Evolutionary conservation across 805 yeast genomes (phyloP).

Genomic region (Spathaspora hagerdaliae): DNA sequence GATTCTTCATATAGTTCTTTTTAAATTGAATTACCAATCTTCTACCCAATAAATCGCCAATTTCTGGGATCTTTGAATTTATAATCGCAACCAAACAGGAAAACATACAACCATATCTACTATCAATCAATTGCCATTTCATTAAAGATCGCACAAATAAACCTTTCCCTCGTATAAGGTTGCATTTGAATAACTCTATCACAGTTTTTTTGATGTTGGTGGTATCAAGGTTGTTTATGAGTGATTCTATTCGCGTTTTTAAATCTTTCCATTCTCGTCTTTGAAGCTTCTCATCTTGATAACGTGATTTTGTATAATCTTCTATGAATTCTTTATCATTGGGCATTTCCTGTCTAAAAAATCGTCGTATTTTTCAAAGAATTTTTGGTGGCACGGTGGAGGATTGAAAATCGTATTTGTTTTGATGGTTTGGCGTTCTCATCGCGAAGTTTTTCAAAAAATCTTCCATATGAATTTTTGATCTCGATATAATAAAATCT

Average conservation of each 20-base stretch:
- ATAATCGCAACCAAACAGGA: conserved; percentile 57
- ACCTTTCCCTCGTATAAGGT: conserved; percentile 61
- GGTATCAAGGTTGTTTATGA: conserved; percentile 42
- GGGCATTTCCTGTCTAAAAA: too few relatives aligned
- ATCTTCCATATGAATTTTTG: too few relatives aligned
- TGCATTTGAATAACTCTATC: conserved; percentile 49
- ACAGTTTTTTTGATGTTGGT: conserved; percentile 47
- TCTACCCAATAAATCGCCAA: conserved; percentile 55
- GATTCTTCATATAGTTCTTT: conserved; percentile 44
- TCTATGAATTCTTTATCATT: too few relatives aligned
- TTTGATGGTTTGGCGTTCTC: background rate
- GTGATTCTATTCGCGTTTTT: conserved; percentile 43
- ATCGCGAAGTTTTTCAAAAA: background rate
- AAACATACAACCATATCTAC: conserved; percentile 42
- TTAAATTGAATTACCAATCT: conserved; percentile 60
- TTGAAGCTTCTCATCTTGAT: conserved; percentile 27
- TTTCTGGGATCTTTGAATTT: conserved; percentile 63
- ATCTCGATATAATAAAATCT: too few relatives aligned
- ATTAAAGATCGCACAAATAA: conserved; percentile 54
- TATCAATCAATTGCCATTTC: conserved; percentile 45
- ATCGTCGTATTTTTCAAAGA: too few relatives aligned
- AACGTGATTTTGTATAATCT: background rate
- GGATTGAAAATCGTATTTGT: background rate
- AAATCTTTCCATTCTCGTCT: conserved; percentile 53
- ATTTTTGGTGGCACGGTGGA: too few relatives aligned